Evolutionary conservation across 306 rosid species (phyloP).

Genomic region (Casuarina glauca): DNA sequence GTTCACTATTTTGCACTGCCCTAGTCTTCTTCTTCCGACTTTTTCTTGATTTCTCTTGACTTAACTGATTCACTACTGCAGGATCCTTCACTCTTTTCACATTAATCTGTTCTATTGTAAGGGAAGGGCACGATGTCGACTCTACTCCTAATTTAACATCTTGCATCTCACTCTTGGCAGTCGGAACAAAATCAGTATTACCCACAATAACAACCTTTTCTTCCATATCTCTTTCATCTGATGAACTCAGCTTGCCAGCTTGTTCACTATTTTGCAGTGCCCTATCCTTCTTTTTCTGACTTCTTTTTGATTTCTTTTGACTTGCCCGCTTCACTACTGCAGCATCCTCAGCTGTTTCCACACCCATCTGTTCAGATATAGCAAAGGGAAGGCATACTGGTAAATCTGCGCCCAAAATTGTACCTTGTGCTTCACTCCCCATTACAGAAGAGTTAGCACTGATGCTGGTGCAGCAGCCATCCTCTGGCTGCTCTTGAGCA

Average conservation of each 20-base stretch:
- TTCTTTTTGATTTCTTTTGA: constrained; percentile 27
- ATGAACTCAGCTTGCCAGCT: too few relatives aligned
- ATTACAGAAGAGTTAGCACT: constrained; percentile 12
- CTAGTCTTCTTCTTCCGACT: constrained; percentile 27
- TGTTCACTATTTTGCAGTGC: constrained; percentile 1
- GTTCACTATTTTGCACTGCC: constrained; percentile 3
- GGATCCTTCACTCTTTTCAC: constrained; percentile 13
- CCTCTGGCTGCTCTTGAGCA: constrained; percentile 28
- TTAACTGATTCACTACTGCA: constrained; percentile 4
- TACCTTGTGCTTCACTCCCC: constrained; percentile 31
- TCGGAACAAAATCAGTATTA: neutral
- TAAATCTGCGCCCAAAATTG: neutral
- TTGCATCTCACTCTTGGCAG: constrained; percentile 29
- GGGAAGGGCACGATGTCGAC: constrained; percentile 20
- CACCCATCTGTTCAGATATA: constrained; percentile 17
- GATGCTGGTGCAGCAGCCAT: constrained; percentile 20
- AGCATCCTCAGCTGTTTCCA: constrained; percentile 14
- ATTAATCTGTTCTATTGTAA: constrained; percentile 14
- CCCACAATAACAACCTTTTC: constrained; percentile 17
- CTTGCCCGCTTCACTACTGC: constrained; percentile 5
- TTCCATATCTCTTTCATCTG: constrained; percentile 13
- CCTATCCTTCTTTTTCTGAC: constrained; percentile 25
- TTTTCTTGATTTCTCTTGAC: constrained; percentile 25
- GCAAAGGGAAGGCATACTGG: constrained; percentile 17
- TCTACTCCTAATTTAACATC: constrained; percentile 3